phyloP scores from a whole-genome alignment of 176 grass and related monocot species.

The Avena eriantha region DNA sequence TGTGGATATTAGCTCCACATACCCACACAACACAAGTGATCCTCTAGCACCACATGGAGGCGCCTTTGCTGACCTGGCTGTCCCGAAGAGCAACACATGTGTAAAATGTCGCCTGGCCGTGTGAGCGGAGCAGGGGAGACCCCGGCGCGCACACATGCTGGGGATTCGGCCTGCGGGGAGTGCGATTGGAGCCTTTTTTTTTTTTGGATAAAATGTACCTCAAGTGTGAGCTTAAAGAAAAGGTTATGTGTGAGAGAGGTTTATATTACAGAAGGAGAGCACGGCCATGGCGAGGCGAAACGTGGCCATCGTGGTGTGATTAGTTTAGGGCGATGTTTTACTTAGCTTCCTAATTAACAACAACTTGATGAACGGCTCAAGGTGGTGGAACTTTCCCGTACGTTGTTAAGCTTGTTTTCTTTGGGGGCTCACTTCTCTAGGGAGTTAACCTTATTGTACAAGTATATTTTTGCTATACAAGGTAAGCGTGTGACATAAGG shows the following conservation, averaged over 20 bases:
- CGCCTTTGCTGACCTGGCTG: not conserved
- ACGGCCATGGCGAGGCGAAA: constrained; percentile 60
- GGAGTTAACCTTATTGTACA: constrained; percentile 18
- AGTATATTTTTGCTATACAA: constrained; percentile 43
- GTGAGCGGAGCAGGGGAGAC: not conserved
- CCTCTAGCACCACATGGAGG: not conserved
- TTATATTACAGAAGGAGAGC: constrained; percentile 13
- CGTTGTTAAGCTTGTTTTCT: constrained; percentile 18
- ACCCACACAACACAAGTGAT: not conserved
- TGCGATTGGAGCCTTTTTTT: constrained; percentile 18
- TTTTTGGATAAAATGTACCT: constrained; percentile 28
- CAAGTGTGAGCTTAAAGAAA: constrained; percentile 46
- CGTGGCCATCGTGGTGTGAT: constrained; percentile 57
- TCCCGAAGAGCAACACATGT: not conserved
- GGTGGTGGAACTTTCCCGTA: constrained; percentile 40
- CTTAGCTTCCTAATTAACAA: constrained; percentile 25
- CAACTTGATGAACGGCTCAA: constrained; percentile 6
- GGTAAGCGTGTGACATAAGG: constrained; percentile 57
- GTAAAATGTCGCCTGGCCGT: rapidly evolving
- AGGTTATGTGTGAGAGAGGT: constrained; percentile 5
- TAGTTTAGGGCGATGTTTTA: constrained; percentile 47
- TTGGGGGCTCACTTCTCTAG: constrained; percentile 45
- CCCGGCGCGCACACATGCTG: not conserved
- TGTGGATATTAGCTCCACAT: constrained; percentile 19
- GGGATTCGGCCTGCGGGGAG: constrained; percentile 16